Evolutionary conservation across 345 rosid genomes (phyloP).

Genomic region (Pugionium dolabratum): DNA sequence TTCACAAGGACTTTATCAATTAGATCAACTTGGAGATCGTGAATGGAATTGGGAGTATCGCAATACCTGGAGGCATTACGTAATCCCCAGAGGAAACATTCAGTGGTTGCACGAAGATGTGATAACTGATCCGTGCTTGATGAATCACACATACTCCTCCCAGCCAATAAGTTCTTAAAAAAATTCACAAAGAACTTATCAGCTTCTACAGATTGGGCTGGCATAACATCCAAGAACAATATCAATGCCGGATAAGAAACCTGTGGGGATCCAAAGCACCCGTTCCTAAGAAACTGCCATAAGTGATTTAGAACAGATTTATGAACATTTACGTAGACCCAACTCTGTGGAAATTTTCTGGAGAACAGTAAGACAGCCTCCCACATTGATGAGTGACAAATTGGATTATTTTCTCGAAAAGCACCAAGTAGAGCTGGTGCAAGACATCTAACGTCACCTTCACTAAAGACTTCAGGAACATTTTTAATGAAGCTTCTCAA

Average conservation of each 20-base stretch:
- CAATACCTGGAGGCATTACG: constrained; percentile 70
- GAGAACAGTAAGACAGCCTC: constrained; percentile 75
- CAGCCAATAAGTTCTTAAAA: constrained; percentile 78
- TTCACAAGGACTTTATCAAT: constrained; percentile 64
- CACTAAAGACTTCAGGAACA: constrained; percentile 68
- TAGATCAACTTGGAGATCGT: constrained; percentile 54
- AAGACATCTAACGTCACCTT: constrained; percentile 60
- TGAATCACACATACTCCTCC: constrained; percentile 61
- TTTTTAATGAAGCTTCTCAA: constrained; percentile 69
- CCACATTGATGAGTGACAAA: constrained; percentile 94
- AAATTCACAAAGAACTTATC: constrained; percentile 73
- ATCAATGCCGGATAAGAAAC: constrained; percentile 90
- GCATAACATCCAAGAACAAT: constrained; percentile 67
- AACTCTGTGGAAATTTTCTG: constrained; percentile 75
- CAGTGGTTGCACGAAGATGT: constrained; percentile 67
- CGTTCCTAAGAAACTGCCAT: constrained; percentile 81
- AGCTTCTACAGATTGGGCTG: constrained; percentile 55
- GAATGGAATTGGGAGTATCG: constrained; percentile 50
- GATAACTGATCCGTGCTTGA: constrained; percentile 52
- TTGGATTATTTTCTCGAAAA: constrained; percentile 83
- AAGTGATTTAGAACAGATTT: constrained; percentile 60
- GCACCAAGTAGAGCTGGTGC: constrained; percentile 76
- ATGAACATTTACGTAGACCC: constrained; percentile 66
- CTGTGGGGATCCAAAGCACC: constrained; percentile 87
- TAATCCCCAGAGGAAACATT: constrained; percentile 87